Percentiles rank a stretch among this genome's conserved stretches.
phyloP scores from a whole-genome alignment of 768 basidiomycete species.

The Cyclocybe aegerita region DNA sequence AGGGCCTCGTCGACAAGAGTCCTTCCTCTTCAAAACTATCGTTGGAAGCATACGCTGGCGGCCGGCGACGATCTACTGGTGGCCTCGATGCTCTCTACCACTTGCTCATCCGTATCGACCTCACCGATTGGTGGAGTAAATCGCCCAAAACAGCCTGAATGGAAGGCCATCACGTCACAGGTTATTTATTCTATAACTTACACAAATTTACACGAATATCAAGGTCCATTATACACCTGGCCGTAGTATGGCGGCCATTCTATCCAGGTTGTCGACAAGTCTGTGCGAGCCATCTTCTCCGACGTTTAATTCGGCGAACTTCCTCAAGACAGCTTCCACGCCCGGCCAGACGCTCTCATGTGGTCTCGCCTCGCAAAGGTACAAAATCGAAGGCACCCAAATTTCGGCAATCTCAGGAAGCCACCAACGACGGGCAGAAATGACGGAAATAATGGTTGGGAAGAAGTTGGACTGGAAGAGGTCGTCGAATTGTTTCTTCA shows the following conservation, averaged over 20 bases:
- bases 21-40: constrained; percentile 23
- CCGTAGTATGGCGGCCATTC: constrained; percentile 1
- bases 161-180: background rate
- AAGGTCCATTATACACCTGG: background rate
- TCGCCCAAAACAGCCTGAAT: constrained; percentile 4
- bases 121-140: constrained; percentile 58
- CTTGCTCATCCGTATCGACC: constrained; percentile 51
- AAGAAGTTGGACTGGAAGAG: constrained; percentile 40
- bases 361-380: constrained; percentile 31
- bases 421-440: constrained; percentile 36
- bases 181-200: background rate
- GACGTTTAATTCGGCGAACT: constrained; percentile 21
- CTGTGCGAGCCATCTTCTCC: constrained; percentile 16
- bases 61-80: constrained; percentile 39
- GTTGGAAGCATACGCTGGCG: constrained; percentile 22
- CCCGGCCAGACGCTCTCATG: constrained; percentile 29
- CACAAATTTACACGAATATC: background rate
- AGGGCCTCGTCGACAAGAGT: constrained; percentile 54
- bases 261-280: constrained; percentile 10
- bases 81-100: constrained; percentile 56
- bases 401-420: constrained; percentile 33
- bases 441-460: constrained; percentile 28
- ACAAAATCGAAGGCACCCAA: constrained; percentile 36
- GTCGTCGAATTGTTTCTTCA: constrained; percentile 20
- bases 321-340: constrained; percentile 27